Evolutionary conservation across 164 flowering plant genomes (phyloP).

Genomic region (Tetrastigma voinierianum): DNA sequence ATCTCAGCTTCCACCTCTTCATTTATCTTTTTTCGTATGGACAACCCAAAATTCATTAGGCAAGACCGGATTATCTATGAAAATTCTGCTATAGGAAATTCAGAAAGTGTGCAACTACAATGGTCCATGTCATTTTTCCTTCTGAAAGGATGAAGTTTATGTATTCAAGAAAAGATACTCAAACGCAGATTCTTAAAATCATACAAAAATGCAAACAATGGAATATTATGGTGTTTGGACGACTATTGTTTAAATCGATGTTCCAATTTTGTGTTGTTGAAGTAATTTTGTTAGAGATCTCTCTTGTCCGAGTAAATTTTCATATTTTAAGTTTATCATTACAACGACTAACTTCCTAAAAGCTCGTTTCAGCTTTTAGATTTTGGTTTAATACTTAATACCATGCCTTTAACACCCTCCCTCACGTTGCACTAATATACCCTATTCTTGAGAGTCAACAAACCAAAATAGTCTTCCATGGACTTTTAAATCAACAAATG

Average conservation of each 20-base stretch:
- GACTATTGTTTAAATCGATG: background rate
- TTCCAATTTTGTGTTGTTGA: too few relatives aligned
- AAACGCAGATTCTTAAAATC: background rate
- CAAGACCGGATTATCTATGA: background rate
- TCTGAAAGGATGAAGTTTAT: background rate
- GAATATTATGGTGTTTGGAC: background rate
- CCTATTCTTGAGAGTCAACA: too few relatives aligned
- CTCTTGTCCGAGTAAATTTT: too few relatives aligned
- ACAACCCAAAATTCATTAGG: background rate
- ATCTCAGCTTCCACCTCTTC: conserved; percentile 39
- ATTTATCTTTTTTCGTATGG: conserved; percentile 11
- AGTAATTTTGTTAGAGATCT: too few relatives aligned
- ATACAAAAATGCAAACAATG: background rate
- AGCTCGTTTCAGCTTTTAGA: too few relatives aligned
- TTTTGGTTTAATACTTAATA: too few relatives aligned
- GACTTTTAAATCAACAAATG: too few relatives aligned
- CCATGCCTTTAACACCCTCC: too few relatives aligned
- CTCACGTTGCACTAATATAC: too few relatives aligned
- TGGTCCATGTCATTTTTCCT: background rate
- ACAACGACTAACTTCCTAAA: too few relatives aligned
- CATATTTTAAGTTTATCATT: too few relatives aligned
- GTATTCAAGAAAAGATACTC: background rate
- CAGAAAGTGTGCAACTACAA: background rate
- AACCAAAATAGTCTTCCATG: too few relatives aligned
- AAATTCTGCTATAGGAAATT: background rate